phyloP scores from a whole-genome alignment of 1,139 yeast species.

The Debaryomyces fabryi region DNA sequence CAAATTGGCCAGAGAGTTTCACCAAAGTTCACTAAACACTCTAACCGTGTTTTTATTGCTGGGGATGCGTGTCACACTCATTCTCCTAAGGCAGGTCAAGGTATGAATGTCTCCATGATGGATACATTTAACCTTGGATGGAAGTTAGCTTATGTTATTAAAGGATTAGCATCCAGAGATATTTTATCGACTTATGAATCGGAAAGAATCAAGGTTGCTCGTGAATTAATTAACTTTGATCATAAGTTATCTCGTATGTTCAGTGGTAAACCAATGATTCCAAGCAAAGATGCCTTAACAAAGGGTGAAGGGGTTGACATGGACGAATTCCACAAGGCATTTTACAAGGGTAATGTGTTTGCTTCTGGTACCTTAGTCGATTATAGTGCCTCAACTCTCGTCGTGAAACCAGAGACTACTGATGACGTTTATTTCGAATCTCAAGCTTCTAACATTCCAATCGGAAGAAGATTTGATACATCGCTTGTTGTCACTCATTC shows the following conservation, averaged over 20 bases:
- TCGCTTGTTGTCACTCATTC: conserved; percentile 25
- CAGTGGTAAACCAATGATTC: conserved; percentile 29
- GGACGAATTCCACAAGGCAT: conserved; percentile 29
- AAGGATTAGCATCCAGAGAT: conserved; percentile 20
- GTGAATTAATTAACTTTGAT: conserved; percentile 36
- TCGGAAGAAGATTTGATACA: conserved; percentile 30
- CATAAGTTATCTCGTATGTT: conserved; percentile 33
- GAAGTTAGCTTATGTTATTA: conserved; percentile 36
- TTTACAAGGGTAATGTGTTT: conserved; percentile 29
- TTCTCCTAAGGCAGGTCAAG: conserved; percentile 44
- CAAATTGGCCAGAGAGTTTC: conserved; percentile 41
- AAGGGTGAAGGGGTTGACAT: conserved; percentile 27
- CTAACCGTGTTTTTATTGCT: conserved; percentile 32
- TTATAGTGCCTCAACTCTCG: conserved; percentile 23
- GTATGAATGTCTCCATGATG: conserved; percentile 31
- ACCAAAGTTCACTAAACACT: conserved; percentile 18
- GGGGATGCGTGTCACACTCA: conserved; percentile 46
- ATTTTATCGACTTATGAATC: conserved; percentile 31
- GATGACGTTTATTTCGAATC: conserved; percentile 8
- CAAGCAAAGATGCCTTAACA: conserved; percentile 12
- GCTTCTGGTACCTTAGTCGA: conserved; percentile 38
- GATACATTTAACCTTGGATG: conserved; percentile 40
- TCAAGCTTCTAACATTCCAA: conserved; percentile 25
- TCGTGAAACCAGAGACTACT: conserved; percentile 10
- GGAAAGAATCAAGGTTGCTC: conserved; percentile 34